Evolutionary conservation across 2,329 filamentous ascomycete species (phyloP).

Genomic region (Teratosphaeria nubilosa): DNA sequence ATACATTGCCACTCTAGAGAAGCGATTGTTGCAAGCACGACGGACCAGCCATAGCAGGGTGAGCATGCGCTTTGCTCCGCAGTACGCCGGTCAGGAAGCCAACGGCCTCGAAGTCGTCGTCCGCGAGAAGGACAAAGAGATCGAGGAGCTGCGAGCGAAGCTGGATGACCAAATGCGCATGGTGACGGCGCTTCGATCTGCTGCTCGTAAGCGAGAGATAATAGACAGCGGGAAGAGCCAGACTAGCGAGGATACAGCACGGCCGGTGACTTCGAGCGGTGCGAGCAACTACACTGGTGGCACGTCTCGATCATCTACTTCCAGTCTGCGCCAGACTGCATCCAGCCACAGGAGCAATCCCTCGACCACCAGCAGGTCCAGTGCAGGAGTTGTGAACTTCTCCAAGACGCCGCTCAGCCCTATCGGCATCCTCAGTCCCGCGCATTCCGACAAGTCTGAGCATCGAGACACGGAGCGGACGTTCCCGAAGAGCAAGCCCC

Average conservation of each 20-base stretch:
- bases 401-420: conserved; percentile 21
- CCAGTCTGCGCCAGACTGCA: conserved; percentile 4
- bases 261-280: conserved; percentile 13
- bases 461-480: background rate
- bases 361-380: conserved; percentile 15
- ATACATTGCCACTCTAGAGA: conserved; percentile 90
- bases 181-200: conserved; percentile 74
- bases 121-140: conserved; percentile 85
- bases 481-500: conserved; percentile 2
- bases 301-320: conserved; percentile 12
- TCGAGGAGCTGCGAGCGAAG: conserved; percentile 76
- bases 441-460: background rate
- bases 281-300: background rate
- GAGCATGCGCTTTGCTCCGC: conserved; percentile 57
- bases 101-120: conserved; percentile 60
- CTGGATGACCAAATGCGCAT: conserved; percentile 94
- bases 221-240: conserved; percentile 16
- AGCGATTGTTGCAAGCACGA: conserved; percentile 79
- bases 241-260: conserved; percentile 1
- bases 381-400: conserved; percentile 16
- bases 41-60: conserved; percentile 82
- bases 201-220: conserved; percentile 73
- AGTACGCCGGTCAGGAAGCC: conserved; percentile 38
- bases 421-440: conserved; percentile 17
- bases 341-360: conserved; percentile 18